Conservation (phyloP, 805 yeast species). For the Yarrowia keelungensis region DNA sequence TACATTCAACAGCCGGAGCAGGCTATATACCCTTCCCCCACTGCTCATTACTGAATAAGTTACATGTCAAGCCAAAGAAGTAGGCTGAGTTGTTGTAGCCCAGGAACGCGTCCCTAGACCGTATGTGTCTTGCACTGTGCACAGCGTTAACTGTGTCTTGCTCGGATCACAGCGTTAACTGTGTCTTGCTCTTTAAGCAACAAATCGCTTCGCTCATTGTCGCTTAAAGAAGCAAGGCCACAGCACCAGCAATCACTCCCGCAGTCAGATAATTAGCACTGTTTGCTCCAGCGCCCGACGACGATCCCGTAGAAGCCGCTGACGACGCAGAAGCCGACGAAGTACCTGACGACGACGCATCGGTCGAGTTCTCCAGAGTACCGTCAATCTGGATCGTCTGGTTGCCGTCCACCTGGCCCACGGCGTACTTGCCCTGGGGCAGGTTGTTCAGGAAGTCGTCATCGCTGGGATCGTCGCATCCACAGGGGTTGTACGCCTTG, state of each 20-base stretch:
- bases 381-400: constrained; percentile 41
- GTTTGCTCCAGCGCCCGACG: neutral
- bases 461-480: constrained; percentile 41
- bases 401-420: constrained; percentile 30
- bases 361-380: constrained; percentile 41
- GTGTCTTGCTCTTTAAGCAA: too few relatives aligned
- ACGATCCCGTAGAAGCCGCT: neutral
- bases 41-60: too few relatives aligned
- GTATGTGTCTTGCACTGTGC: too few relatives aligned
- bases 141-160: too few relatives aligned
- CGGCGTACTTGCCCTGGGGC: constrained; percentile 38
- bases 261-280: constrained; percentile 6
- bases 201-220: too few relatives aligned
- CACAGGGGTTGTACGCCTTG: constrained; percentile 42
- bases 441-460: constrained; percentile 40
- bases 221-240: constrained; percentile 6
- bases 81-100: too few relatives aligned
- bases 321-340: neutral
- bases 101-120: too few relatives aligned
- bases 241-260: constrained; percentile 8
- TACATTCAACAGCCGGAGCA: too few relatives aligned
- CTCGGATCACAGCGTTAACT: too few relatives aligned
- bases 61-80: neutral
- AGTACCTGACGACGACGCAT: neutral
- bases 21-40: too few relatives aligned